Evolutionary conservation across 169 alveolate species (phyloP).

Genomic region (Eimeria necatrix): DNA sequence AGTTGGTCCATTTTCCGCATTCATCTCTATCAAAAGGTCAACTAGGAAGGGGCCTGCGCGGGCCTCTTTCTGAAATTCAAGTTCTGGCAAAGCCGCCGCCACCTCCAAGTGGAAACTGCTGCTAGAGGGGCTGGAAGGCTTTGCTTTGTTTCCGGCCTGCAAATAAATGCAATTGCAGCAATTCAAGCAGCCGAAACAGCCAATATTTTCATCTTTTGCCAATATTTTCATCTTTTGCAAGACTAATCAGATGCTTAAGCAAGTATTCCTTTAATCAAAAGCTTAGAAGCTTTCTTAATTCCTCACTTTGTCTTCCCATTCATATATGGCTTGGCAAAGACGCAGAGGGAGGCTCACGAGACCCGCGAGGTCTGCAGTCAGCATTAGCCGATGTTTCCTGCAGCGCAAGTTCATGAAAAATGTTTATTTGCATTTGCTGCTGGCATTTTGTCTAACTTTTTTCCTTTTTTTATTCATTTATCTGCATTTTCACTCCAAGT

Average conservation of each 20-base stretch:
- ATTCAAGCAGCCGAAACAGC: neutral
- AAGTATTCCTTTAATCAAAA: too few relatives aligned
- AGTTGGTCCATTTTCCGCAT: neutral
- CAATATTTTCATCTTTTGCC: too few relatives aligned
- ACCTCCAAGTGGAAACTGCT: conserved; percentile 50
- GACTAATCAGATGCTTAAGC: too few relatives aligned
- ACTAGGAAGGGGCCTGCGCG: conserved; percentile 15
- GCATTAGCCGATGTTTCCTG: neutral
- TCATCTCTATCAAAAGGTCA: neutral
- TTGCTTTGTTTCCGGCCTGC: neutral
- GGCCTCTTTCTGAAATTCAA: neutral
- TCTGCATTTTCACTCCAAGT: too few relatives aligned
- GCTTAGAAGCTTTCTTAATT: neutral
- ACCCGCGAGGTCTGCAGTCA: neutral
- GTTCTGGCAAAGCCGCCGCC: neutral
- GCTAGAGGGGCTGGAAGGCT: neutral
- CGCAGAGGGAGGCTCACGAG: neutral
- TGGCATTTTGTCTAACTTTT: too few relatives aligned
- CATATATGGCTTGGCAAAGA: neutral
- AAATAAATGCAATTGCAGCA: neutral
- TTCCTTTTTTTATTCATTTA: too few relatives aligned
- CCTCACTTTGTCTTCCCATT: neutral
- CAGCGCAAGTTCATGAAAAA: neutral
- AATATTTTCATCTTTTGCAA: too few relatives aligned
- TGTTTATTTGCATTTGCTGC: too few relatives aligned